phyloP scores from a whole-genome alignment of 495 filamentous ascomycete genomes.

The Astrothelium subdiscretum region DNA sequence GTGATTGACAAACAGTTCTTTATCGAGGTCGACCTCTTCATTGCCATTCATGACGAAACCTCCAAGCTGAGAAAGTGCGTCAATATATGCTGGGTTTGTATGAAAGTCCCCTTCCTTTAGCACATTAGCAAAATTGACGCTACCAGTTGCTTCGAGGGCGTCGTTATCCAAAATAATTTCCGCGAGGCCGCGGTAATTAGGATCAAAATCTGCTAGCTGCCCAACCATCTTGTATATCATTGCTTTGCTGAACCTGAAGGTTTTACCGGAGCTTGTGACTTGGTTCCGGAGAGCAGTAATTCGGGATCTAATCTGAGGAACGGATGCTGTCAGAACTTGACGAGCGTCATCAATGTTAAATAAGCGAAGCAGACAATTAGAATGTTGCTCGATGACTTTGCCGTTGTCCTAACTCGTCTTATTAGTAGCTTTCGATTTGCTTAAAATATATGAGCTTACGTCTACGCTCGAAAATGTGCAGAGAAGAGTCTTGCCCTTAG shows the following conservation, averaged over 20 bases:
- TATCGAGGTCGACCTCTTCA: constrained; percentile 56
- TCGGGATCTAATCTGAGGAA: background rate
- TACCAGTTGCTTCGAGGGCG: constrained; percentile 3
- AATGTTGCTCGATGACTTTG: constrained; percentile 5
- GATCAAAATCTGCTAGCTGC: constrained; percentile 8
- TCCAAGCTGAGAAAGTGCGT: constrained; percentile 51
- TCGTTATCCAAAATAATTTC: constrained; percentile 7
- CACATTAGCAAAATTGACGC: constrained; percentile 42
- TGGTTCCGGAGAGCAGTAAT: background rate
- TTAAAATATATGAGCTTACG: background rate
- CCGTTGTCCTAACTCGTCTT: background rate
- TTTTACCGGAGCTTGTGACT: background rate
- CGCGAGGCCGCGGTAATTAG: constrained; percentile 4
- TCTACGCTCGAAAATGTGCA: constrained; percentile 4
- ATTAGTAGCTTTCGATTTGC: background rate
- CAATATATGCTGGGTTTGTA: constrained; percentile 62
- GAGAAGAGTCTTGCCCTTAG: background rate
- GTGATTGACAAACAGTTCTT: constrained; percentile 65
- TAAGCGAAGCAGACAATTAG: constrained; percentile 4
- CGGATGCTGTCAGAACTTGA: background rate
- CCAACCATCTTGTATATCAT: constrained; percentile 11
- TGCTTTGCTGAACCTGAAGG: constrained; percentile 2
- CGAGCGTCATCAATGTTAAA: background rate
- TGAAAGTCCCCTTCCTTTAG: constrained; percentile 50
- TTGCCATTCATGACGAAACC: constrained; percentile 52